phyloP scores from a whole-genome alignment of 192 early-diverging fungal genomes.

The Martensiomyces pterosporus region DNA sequence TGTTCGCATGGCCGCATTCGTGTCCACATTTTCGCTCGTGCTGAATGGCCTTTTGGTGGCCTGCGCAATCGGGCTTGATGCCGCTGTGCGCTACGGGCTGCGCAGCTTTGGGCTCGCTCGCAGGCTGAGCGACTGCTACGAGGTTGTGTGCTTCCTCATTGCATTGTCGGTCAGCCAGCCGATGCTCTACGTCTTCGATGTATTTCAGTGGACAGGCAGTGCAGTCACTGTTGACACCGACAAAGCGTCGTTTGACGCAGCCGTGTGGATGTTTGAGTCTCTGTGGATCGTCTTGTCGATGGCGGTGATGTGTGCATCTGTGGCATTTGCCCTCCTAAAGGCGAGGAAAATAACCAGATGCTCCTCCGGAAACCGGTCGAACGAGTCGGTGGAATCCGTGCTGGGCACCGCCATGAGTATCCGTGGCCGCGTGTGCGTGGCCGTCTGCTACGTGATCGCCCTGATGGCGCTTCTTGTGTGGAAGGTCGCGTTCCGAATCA shows the following conservation, averaged over 20 bases:
- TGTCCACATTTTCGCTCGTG: constrained; percentile 6
- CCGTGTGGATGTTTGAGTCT: constrained; percentile 25
- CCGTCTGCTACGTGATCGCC: constrained; percentile 13
- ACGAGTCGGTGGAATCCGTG: constrained; percentile 9
- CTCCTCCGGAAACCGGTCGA: background rate
- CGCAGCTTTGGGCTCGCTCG: constrained; percentile 30
- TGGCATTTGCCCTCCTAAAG: constrained; percentile 16
- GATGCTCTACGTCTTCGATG: constrained; percentile 23
- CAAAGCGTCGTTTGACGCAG: constrained; percentile 7
- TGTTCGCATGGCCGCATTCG: constrained; percentile 8
- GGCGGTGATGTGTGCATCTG: background rate
- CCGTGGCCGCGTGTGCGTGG: constrained; percentile 8
- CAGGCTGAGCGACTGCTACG: constrained; percentile 16
- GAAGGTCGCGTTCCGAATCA: constrained; percentile 20
- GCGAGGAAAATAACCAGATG: constrained; percentile 17
- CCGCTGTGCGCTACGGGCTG: constrained; percentile 33
- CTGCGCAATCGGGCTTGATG: constrained; percentile 18
- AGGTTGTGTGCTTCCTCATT: constrained; percentile 9
- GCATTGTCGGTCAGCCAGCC: constrained; percentile 24
- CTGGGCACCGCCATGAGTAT: constrained; percentile 21
- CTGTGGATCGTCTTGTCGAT: constrained; percentile 15
- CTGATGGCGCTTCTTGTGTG: constrained; percentile 2
- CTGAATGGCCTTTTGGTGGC: constrained; percentile 16
- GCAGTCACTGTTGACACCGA: background rate
- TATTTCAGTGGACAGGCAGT: constrained; percentile 14